Percentiles rank a stretch among this genome's conserved stretches.
Evolutionary conservation across 2,329 filamentous ascomycete species (phyloP).

Genomic region (Neofusicoccum sp.): DNA sequence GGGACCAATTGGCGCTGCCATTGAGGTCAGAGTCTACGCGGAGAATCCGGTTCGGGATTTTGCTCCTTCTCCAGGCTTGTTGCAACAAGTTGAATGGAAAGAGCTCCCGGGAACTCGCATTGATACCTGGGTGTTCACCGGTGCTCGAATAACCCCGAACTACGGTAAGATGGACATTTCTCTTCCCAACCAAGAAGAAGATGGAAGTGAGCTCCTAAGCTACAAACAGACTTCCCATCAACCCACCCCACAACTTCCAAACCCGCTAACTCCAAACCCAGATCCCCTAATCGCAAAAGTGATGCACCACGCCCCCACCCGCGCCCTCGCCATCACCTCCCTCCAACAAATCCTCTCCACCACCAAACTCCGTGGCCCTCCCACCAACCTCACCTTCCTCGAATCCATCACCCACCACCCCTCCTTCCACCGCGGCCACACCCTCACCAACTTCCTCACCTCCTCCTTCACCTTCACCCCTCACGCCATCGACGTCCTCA

Average conservation of each 20-base stretch:
- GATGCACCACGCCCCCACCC: slow-evolving; percentile 52
- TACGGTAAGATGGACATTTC: slow-evolving; percentile 45
- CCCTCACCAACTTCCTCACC: slow-evolving; percentile 57
- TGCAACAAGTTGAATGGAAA: slow-evolving; percentile 60
- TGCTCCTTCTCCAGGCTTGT: slow-evolving; percentile 57
- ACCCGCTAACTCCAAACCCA: slow-evolving; percentile 13
- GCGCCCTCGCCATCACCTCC: slow-evolving; percentile 44
- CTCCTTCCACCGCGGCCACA: slow-evolving; percentile 50
- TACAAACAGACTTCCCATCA: too few species aligned
- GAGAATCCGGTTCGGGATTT: slow-evolving; percentile 60
- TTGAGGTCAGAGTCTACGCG: slow-evolving; percentile 57
- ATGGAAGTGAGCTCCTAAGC: too few species aligned
- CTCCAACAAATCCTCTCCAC: slow-evolving; percentile 45
- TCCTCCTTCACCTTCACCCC: slow-evolving; percentile 50
- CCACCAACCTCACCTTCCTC: slow-evolving; percentile 59
- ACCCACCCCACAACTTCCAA: not conserved
- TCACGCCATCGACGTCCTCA: slow-evolving; percentile 55
- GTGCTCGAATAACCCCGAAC: slow-evolving; percentile 55
- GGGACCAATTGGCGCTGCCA: slow-evolving; percentile 47
- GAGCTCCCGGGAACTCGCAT: slow-evolving; percentile 50
- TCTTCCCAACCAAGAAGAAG: too few species aligned
- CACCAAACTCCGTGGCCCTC: slow-evolving; percentile 53
- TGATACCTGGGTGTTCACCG: slow-evolving; percentile 63
- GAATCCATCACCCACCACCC: slow-evolving; percentile 48
- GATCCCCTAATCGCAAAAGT: slow-evolving; percentile 59